Conservation (phyloP, 495 filamentous ascomycete species). For the Aspergillus nidulans region DNA sequence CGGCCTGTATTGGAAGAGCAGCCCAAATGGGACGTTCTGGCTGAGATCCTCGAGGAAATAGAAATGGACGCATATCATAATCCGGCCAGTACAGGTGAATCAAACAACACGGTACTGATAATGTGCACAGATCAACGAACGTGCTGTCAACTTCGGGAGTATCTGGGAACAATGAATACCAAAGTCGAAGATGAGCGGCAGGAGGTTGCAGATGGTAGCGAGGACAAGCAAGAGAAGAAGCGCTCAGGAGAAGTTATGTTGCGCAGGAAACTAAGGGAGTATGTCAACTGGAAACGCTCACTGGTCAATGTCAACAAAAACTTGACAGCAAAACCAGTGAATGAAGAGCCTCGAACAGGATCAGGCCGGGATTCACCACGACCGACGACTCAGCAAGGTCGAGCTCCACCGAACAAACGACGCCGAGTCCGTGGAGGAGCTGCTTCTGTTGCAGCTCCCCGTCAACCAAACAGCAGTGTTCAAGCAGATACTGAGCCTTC, state of each 20-base stretch:
- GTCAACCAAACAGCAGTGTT: conserved; percentile 62
- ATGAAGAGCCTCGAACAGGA: conserved; percentile 22
- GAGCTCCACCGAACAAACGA: conserved; percentile 79
- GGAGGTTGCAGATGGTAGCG: conserved; percentile 20
- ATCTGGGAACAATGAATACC: conserved; percentile 86
- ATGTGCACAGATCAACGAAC: conserved; percentile 92
- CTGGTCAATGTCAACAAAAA: conserved; percentile 85
- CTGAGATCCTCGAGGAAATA: conserved; percentile 87
- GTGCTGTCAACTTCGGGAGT: conserved; percentile 86
- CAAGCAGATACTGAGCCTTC: conserved; percentile 78
- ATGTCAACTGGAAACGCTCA: conserved; percentile 87
- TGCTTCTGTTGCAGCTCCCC: conserved; percentile 43
- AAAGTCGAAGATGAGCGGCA: conserved; percentile 42
- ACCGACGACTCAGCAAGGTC: conserved; percentile 44
- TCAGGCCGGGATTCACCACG: conserved; percentile 21
- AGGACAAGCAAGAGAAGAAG: conserved; percentile 45
- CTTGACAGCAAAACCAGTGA: conserved; percentile 43
- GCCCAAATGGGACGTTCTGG: conserved; percentile 86
- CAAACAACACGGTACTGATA: conserved; percentile 83
- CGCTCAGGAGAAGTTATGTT: conserved; percentile 83
- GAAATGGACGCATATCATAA: conserved; percentile 88
- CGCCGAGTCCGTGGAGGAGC: conserved; percentile 83
- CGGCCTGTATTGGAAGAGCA: conserved; percentile 88
- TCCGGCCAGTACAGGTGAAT: conserved; percentile 68
- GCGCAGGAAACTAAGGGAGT: conserved; percentile 79